phyloP scores from a whole-genome alignment of 805 yeast genomes.

The Starmerella tilneyi region DNA sequence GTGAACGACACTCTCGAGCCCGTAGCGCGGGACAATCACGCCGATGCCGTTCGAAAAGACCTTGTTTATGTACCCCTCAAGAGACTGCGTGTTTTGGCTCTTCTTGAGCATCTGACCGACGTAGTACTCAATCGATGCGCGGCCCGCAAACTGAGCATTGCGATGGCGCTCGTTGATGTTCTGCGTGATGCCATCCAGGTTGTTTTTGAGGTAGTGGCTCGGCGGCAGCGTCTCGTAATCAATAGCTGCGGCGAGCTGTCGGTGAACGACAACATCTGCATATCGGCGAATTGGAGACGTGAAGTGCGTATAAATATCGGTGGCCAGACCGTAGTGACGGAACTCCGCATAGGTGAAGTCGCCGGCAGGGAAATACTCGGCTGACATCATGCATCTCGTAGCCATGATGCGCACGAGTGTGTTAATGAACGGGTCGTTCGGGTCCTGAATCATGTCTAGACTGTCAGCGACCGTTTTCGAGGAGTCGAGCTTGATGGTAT shows the following conservation, averaged over 20 bases:
- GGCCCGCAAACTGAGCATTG: constrained; percentile 97
- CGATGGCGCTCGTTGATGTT: constrained; percentile 91
- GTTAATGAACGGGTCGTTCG: constrained; percentile 79
- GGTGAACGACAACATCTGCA: constrained; percentile 94
- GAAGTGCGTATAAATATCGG: constrained; percentile 94
- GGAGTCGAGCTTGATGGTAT: constrained; percentile 68
- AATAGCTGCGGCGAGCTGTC: constrained; percentile 97
- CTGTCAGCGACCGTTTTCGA: constrained; percentile 91
- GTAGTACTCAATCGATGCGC: constrained; percentile 94
- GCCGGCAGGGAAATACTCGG: constrained; percentile 92
- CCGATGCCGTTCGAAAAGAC: constrained; percentile 92
- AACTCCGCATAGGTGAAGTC: constrained; percentile 81
- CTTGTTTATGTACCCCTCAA: constrained; percentile 79
- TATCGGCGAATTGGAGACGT: constrained; percentile 97
- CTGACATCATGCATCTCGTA: constrained; percentile 98
- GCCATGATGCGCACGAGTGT: constrained; percentile 92
- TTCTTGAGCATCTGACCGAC: constrained; percentile 96
- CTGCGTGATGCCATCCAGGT: constrained; percentile 78
- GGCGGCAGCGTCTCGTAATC: constrained; percentile 78
- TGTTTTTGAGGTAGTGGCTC: constrained; percentile 74
- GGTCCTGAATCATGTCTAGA: constrained; percentile 75
- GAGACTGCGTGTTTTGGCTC: constrained; percentile 53
- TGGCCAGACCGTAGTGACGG: constrained; percentile 94
- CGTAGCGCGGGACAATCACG: constrained; percentile 88
- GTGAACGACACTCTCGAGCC: constrained; percentile 87